Conservation (phyloP, 768 basidiomycete genomes). For the Boletus insuetus region DNA sequence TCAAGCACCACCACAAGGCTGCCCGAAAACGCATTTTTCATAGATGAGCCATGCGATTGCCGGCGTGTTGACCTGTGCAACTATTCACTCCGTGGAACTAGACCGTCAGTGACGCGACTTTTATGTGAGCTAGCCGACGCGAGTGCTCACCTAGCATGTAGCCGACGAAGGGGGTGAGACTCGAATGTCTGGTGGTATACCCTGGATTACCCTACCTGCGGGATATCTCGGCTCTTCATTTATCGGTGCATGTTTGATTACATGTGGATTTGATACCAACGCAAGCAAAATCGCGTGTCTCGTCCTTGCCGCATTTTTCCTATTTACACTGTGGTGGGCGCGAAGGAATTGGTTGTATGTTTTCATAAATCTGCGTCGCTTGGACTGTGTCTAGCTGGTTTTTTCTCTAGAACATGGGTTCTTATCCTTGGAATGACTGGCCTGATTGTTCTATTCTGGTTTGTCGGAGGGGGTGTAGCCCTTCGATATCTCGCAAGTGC, state of each 20-base stretch:
- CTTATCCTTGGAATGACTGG: conserved; percentile 79
- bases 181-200: conserved; percentile 81
- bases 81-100: conserved; percentile 79
- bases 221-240: conserved; percentile 85
- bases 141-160: conserved; percentile 29
- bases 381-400: not conserved
- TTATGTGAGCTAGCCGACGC: not conserved
- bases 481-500: conserved; percentile 71
- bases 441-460: conserved; percentile 81
- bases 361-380: not conserved
- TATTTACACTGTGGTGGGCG: conserved; percentile 90
- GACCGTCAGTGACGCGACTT: conserved; percentile 59
- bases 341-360: conserved; percentile 69
- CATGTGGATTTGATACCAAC: conserved; percentile 85
- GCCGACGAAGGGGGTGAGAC: conserved; percentile 89
- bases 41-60: conserved; percentile 86
- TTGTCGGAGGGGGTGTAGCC: conserved; percentile 69
- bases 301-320: conserved; percentile 79
- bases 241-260: conserved; percentile 83
- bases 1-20: conserved; percentile 4
- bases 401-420: conserved; percentile 60
- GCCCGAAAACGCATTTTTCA: not conserved
- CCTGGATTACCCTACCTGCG: conserved; percentile 78
- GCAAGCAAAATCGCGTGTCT: conserved; percentile 84
- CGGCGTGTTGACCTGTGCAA: conserved; percentile 82